Evolutionary conservation across 148 eudicot species (phyloP).

Genomic region (Polygonum aviculare): DNA sequence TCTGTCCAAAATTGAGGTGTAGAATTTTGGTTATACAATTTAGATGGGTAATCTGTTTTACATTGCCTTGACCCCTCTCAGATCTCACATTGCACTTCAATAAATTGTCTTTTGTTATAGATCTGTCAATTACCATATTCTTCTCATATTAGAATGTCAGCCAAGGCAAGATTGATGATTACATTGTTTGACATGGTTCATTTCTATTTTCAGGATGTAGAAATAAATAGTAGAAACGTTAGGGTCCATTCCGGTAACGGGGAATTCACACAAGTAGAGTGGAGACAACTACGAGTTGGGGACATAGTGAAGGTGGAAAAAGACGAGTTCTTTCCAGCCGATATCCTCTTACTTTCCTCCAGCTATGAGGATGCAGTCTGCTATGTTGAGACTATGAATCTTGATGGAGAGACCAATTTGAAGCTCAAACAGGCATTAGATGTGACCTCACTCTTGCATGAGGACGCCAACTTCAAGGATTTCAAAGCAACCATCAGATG

Average conservation of each 20-base stretch:
- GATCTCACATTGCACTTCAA: neutral
- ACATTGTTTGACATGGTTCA: neutral
- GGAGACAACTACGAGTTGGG: conserved; percentile 76
- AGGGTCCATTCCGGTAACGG: conserved; percentile 60
- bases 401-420: conserved; percentile 95
- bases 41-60: neutral
- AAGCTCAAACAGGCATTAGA: conserved; percentile 84
- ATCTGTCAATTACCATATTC: neutral
- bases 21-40: neutral
- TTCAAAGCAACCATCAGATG: conserved; percentile 69
- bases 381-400: conserved; percentile 97
- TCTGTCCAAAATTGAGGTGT: neutral
- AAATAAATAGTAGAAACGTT: conserved; percentile 70
- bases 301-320: conserved; percentile 87
- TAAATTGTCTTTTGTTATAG: neutral
- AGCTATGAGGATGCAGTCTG: conserved; percentile 87
- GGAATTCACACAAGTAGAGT: conserved; percentile 44
- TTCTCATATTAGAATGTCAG: neutral
- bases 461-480: conserved; percentile 42
- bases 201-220: conserved; percentile 56
- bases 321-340: conserved; percentile 93
- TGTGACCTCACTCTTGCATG: conserved; percentile 51
- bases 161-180: neutral
- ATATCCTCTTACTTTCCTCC: conserved; percentile 78
- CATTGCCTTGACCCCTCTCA: neutral